A percentile compares a stretch with the other conserved stretches of the same genome.
phyloP scores from a whole-genome alignment of 768 basidiomycete genomes.

The Podaxis sp. region DNA sequence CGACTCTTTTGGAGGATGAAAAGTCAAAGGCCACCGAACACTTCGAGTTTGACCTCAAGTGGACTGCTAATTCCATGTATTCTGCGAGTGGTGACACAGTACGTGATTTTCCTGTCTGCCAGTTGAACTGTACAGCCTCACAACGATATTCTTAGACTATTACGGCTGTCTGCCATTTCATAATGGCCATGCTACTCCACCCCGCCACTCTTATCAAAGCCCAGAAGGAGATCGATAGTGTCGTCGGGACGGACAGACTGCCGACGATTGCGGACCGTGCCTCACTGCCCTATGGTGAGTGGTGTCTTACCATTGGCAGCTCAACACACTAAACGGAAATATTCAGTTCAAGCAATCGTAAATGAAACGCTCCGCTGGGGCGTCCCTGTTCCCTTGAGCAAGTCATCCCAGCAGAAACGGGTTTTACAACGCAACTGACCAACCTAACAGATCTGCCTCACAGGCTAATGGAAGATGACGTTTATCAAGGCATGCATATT shows the following conservation, averaged over 20 bases:
- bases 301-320: neutral
- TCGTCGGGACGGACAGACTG: conserved; percentile 51
- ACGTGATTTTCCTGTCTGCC: conserved; percentile 11
- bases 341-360: conserved; percentile 45
- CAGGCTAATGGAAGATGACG: conserved; percentile 59
- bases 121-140: neutral
- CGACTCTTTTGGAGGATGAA: conserved; percentile 52
- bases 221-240: conserved; percentile 61
- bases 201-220: conserved; percentile 55
- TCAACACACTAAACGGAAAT: too few species aligned
- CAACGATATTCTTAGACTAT: conserved; percentile 37
- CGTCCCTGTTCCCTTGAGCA: conserved; percentile 54
- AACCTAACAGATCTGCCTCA: conserved; percentile 51
- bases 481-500: conserved; percentile 53
- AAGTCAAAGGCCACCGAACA: conserved; percentile 29
- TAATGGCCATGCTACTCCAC: conserved; percentile 62
- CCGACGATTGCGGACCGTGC: conserved; percentile 56
- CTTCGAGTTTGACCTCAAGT: conserved; percentile 67
- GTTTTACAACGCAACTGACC: neutral
- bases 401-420: conserved; percentile 13
- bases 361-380: conserved; percentile 55
- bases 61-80: conserved; percentile 86
- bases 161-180: conserved; percentile 51
- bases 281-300: conserved; percentile 49
- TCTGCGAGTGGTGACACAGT: conserved; percentile 64